Conservation (phyloP, 1,139 yeast species). For the Saccharomycopsis hybrid region DNA sequence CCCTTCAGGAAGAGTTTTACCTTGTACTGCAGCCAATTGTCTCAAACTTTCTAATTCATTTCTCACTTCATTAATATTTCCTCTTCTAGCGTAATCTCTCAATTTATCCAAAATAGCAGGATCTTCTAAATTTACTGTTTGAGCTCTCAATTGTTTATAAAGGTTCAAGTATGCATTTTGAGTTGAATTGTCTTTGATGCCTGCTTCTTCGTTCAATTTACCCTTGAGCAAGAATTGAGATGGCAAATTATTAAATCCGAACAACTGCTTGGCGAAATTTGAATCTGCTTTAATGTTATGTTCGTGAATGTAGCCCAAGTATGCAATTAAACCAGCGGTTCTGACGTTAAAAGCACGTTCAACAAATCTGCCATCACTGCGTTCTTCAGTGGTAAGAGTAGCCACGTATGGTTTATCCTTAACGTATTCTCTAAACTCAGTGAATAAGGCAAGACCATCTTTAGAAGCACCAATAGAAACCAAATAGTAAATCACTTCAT, state of each 20-base stretch:
- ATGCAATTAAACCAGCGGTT: slow-evolving; percentile 27
- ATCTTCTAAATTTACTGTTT: slow-evolving; percentile 19
- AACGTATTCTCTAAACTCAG: slow-evolving; percentile 28
- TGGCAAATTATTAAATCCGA: slow-evolving; percentile 2
- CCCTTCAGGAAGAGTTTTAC: slow-evolving; percentile 25
- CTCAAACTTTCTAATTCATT: slow-evolving; percentile 22
- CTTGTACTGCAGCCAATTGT: slow-evolving; percentile 7
- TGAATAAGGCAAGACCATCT: slow-evolving; percentile 31
- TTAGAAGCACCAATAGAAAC: slow-evolving; percentile 25
- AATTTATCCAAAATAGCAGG: slow-evolving; percentile 19
- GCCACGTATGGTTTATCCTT: slow-evolving; percentile 23
- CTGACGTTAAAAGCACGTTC: slow-evolving; percentile 1
- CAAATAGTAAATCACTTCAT: slow-evolving; percentile 25
- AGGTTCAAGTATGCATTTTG: slow-evolving; percentile 23
- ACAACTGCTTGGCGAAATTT: slow-evolving; percentile 1
- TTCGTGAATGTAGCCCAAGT: slow-evolving; percentile 24
- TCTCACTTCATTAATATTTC: slow-evolving; percentile 18
- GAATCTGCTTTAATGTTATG: slow-evolving; percentile 3
- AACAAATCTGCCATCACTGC: slow-evolving; percentile 27
- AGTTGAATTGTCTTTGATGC: slow-evolving; percentile 24
- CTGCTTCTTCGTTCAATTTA: slow-evolving; percentile 13
- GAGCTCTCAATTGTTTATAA: slow-evolving; percentile 25
- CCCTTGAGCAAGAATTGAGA: not conserved
- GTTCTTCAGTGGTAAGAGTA: slow-evolving; percentile 4
- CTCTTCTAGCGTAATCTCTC: slow-evolving; percentile 12